These are phyloP conservation scores for Posidonia oceanica DNA, from an alignment of 116 monocot genomes.

Conservation along the genomic window DNA sequence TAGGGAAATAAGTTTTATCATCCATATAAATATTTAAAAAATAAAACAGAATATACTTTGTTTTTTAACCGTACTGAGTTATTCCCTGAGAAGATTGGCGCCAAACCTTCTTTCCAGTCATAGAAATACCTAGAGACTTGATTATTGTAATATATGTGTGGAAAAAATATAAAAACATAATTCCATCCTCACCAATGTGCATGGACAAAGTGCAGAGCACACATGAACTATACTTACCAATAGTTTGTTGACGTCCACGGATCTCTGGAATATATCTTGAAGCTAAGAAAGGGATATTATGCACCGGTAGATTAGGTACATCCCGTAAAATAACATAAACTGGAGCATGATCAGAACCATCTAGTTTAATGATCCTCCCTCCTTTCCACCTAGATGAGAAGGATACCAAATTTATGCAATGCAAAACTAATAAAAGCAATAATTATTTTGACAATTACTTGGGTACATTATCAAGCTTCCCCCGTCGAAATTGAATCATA, in stretches of 20 bases:
- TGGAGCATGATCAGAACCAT: slow-evolving; percentile 96
- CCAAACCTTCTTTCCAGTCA: too few species aligned
- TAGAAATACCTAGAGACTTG: too few species aligned
- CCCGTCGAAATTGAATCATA: slow-evolving; percentile 62
- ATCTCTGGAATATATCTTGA: slow-evolving; percentile 86
- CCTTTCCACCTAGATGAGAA: slow-evolving; percentile 79
- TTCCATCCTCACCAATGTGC: too few species aligned
- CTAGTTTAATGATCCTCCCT: slow-evolving; percentile 67
- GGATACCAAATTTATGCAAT: slow-evolving; percentile 6
- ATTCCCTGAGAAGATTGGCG: too few species aligned
- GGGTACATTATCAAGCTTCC: slow-evolving; percentile 33
- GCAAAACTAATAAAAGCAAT: background rate
- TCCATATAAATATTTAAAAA: too few species aligned
- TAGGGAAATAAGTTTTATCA: too few species aligned
- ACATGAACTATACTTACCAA: slow-evolving; percentile 38
- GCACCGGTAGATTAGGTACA: slow-evolving; percentile 54
- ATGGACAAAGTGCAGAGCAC: too few species aligned
- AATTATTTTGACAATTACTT: slow-evolving; percentile 42
- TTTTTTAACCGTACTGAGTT: too few species aligned
- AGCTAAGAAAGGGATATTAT: slow-evolving; percentile 61
- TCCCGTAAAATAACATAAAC: slow-evolving; percentile 51
- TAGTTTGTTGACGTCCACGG: slow-evolving; percentile 81
- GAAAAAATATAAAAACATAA: too few species aligned
- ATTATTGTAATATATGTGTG: too few species aligned
- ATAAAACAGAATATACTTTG: too few species aligned